phyloP scores from a whole-genome alignment of 352 stramenopile genomes.

The Globisporangium megalacanthum region DNA sequence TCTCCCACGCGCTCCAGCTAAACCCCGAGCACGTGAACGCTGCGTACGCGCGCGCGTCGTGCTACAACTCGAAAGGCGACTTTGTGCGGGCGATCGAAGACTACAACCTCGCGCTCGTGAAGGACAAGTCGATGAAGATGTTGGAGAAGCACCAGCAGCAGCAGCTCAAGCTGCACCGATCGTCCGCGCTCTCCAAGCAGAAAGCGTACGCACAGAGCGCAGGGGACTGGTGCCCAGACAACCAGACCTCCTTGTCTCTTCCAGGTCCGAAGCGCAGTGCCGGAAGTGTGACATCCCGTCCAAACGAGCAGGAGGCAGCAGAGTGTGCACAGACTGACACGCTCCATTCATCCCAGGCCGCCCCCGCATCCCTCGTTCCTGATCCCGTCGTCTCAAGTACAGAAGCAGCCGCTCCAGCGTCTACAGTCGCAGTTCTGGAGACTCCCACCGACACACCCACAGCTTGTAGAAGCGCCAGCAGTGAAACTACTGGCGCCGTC shows the following conservation, averaged over 20 bases:
- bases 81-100: slow-evolving; percentile 86
- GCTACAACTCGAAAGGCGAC: slow-evolving; percentile 82
- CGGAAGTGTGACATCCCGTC: neutral
- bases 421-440: slow-evolving; percentile 27
- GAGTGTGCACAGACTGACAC: neutral
- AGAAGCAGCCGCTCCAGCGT: neutral
- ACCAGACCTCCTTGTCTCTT: slow-evolving; percentile 10
- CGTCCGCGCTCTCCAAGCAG: slow-evolving; percentile 16
- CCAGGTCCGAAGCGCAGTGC: neutral
- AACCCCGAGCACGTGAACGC: slow-evolving; percentile 88
- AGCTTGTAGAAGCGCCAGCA: too few species aligned
- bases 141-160: slow-evolving; percentile 22
- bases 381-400: neutral
- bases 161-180: slow-evolving; percentile 31
- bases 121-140: slow-evolving; percentile 52
- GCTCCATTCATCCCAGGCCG: neutral
- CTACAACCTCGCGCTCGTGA: slow-evolving; percentile 84
- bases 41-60: slow-evolving; percentile 80
- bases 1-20: slow-evolving; percentile 59
- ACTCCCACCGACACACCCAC: neutral
- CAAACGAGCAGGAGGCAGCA: neutral
- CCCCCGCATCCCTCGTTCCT: neutral
- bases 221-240: slow-evolving; percentile 19
- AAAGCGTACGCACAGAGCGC: slow-evolving; percentile 28
- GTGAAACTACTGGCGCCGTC: neutral